phyloP scores from a whole-genome alignment of 768 basidiomycete species.

The Leccinum barrowsii region DNA sequence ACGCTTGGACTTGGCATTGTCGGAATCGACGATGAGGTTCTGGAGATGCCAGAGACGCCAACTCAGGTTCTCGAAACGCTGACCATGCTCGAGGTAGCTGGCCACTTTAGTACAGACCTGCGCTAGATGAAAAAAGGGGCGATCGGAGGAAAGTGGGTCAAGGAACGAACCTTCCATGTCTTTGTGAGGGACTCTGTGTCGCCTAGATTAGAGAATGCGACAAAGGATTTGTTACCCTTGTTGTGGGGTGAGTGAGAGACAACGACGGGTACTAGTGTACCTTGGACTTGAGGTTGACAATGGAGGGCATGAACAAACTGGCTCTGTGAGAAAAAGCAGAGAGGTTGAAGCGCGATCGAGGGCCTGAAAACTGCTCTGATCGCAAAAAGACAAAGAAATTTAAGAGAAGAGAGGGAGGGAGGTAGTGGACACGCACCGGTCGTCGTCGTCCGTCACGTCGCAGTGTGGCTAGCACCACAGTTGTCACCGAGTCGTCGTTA shows the following conservation, averaged over 20 bases:
- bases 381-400: no score
- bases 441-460: no score
- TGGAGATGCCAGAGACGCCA: conserved; percentile 94
- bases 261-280: no score
- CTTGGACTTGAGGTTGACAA: conserved; percentile 86
- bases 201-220: conserved; percentile 85
- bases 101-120: conserved; percentile 90
- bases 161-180: conserved; percentile 76
- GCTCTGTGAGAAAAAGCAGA: not conserved
- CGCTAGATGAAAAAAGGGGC: conserved; percentile 3
- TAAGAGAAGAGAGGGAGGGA: no score
- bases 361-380: conserved; percentile 8
- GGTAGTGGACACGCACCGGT: no score
- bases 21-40: conserved; percentile 86
- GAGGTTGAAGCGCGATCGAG: conserved; percentile 16
- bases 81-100: conserved; percentile 86
- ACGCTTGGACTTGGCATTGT: conserved; percentile 82
- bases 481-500: no score
- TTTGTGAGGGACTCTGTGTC: conserved; percentile 82
- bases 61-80: conserved; percentile 86
- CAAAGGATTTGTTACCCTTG: conserved; percentile 91
- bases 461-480: no score
- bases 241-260: conserved; percentile 12
- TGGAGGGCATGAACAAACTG: conserved; percentile 58
- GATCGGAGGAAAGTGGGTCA: conserved; percentile 2